These are phyloP conservation scores for Castanea crenata DNA, from an alignment of 306 rosid species.

Conservation along the genomic window DNA sequence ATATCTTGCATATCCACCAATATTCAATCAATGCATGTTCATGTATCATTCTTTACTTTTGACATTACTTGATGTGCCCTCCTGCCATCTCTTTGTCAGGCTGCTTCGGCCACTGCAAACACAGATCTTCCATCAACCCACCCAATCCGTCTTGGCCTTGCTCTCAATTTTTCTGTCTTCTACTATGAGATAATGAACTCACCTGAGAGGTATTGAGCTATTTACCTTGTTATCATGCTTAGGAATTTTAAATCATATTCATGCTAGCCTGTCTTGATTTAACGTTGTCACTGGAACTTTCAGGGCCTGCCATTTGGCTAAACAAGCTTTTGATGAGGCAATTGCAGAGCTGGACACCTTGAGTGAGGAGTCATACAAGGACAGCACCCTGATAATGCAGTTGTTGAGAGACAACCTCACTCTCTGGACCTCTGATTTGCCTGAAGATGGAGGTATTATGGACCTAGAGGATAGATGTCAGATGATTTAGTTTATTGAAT, in stretches of 20 bases:
- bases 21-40: slow-evolving; percentile 17
- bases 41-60: background rate
- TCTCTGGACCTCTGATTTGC: slow-evolving; percentile 99
- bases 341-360: slow-evolving; percentile 96
- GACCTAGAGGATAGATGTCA: slow-evolving; percentile 7
- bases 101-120: slow-evolving; percentile 85
- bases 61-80: slow-evolving; percentile 15
- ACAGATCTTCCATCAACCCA: slow-evolving; percentile 94
- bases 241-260: slow-evolving; percentile 6
- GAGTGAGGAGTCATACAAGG: slow-evolving; percentile 99
- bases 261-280: slow-evolving; percentile 19
- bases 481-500: background rate
- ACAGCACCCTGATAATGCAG: slow-evolving; percentile 98
- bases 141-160: slow-evolving; percentile 97
- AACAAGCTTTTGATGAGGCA: slow-evolving; percentile 98
- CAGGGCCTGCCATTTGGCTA: slow-evolving; percentile 99
- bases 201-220: slow-evolving; percentile 71
- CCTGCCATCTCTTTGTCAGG: slow-evolving; percentile 37
- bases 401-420: slow-evolving; percentile 97
- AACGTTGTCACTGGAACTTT: slow-evolving; percentile 27
- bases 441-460: slow-evolving; percentile 92
- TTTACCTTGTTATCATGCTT: background rate
- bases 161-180: slow-evolving; percentile 96
- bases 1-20: slow-evolving; percentile 21
- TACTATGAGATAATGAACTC: slow-evolving; percentile 98